Percentiles rank a stretch among this genome's conserved stretches.
These are phyloP conservation scores for Schizophyllum amplum DNA, from an alignment of 1,284 basidiomycete species.

Conservation along the genomic window DNA sequence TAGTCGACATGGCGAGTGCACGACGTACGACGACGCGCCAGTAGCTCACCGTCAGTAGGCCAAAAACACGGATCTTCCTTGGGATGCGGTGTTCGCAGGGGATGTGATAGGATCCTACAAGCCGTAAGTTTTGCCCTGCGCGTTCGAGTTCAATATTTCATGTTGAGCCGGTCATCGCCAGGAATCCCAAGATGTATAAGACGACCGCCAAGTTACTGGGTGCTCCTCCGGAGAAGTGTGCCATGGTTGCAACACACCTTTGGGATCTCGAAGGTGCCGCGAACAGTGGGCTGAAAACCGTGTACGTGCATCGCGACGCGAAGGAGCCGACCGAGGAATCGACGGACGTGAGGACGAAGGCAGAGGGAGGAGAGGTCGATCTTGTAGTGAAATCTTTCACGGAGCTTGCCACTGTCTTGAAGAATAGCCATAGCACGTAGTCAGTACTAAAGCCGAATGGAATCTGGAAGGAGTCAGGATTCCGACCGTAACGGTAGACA, in stretches of 20 bases:
- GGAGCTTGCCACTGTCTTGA: slow-evolving; percentile 11
- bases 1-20: slow-evolving; percentile 11
- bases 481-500: too few species aligned
- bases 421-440: not conserved
- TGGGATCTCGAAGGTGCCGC: slow-evolving; percentile 8
- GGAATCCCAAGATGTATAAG: slow-evolving; percentile 7
- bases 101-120: slow-evolving; percentile 8
- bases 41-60: slow-evolving; percentile 13
- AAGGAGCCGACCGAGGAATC: slow-evolving; percentile 10
- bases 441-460: too few species aligned
- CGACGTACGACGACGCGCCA: not conserved
- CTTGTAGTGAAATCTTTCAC: slow-evolving; percentile 13
- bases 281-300: slow-evolving; percentile 9
- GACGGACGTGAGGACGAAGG: slow-evolving; percentile 8
- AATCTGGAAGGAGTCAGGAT: too few species aligned
- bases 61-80: slow-evolving; percentile 9
- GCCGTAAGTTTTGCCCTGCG: slow-evolving; percentile 12
- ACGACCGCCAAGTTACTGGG: slow-evolving; percentile 9
- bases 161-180: not conserved
- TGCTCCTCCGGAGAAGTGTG: slow-evolving; percentile 7
- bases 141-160: not conserved
- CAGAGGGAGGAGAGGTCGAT: slow-evolving; percentile 12
- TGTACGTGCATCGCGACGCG: slow-evolving; percentile 10
- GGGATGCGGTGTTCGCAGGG: slow-evolving; percentile 12
- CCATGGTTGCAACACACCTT: slow-evolving; percentile 8